These are phyloP conservation scores for Chara braunii DNA, from an alignment of 139 green algal genomes.

Conservation along the genomic window DNA sequence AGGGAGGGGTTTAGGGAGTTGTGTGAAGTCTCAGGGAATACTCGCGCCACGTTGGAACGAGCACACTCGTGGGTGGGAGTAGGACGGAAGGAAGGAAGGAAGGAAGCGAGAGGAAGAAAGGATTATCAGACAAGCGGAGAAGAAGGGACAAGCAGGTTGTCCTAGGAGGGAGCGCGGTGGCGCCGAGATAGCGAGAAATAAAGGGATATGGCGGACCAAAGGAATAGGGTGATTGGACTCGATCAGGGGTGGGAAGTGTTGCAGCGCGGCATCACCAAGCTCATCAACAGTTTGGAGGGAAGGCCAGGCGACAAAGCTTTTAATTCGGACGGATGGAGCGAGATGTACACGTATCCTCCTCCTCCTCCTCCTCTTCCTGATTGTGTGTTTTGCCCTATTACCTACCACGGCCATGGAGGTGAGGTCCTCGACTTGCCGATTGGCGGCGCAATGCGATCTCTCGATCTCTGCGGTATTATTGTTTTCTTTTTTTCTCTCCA, in stretches of 20 bases:
- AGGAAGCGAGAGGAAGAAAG: background rate
- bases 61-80: background rate
- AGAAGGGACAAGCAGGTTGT: background rate
- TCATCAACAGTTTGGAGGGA: conserved; percentile 82
- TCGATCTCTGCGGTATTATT: background rate
- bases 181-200: too few relatives aligned
- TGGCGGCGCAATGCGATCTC: background rate
- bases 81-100: background rate
- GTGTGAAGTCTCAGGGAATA: too few relatives aligned
- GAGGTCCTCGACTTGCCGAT: background rate
- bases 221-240: conserved; percentile 66
- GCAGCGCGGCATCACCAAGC: conserved; percentile 88
- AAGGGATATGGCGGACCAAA: conserved; percentile 35
- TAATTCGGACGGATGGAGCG: conserved; percentile 93
- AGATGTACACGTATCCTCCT: conserved; percentile 81
- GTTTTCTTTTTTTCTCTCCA: background rate
- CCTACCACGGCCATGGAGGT: background rate
- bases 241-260: conserved; percentile 83
- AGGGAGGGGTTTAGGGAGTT: too few relatives aligned
- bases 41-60: background rate
- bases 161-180: conserved; percentile 29
- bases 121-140: background rate
- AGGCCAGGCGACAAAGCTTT: conserved; percentile 69
- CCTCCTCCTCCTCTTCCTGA: background rate
- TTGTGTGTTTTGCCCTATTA: too few relatives aligned